Evolutionary conservation across 2,329 filamentous ascomycete species (phyloP), one percentile per base, ranked within the genome.

Genomic region (Graphilbum ipis-grandicollis): DNA sequence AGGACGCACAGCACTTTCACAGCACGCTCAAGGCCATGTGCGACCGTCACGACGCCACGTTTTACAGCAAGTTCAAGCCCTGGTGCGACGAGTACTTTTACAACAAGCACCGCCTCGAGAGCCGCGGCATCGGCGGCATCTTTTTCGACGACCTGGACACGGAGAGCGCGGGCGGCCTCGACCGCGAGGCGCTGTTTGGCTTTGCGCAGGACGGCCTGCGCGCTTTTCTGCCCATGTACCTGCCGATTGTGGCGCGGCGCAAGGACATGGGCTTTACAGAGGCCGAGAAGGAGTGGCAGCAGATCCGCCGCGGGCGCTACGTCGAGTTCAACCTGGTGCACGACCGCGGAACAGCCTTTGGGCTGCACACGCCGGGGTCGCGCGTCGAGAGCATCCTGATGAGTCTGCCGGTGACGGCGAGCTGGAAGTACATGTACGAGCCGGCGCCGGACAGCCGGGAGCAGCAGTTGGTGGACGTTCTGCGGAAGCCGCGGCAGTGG

Each of bases 71-170:
- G 37, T 98, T 96, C 70, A 98, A 98, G 65, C 78, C 80, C 53
- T 98, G 90, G 90, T 98, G 90, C 56, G 90, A 98, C 56, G 75
- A 92, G 49, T 98, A 98, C 63, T 98, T 98, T 60, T 78, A 70
- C 63, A 81, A 94, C 57, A 88, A 86, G 55, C 90, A 98, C 61
- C 75, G 90, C 33, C 71, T 72, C 41, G 90, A 98, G 61, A 66
- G 74, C 33, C 79, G 90, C 34, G 90, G 90, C 39, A 62, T 98
- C 25, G 90, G 90, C 37, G 90, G 90, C 37, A 96, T 98, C 57
- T 98, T 98, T 71, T 98, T 98, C 52, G 90, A 98, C 57, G 90
- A 98, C 54, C 67, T 98, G 13, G 90, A 98, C 54, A 70, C 72
- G 1, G 80, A 88, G 49, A 83, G 26, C 85, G 10, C 5, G 15